Evolutionary conservation across 768 basidiomycete species (phyloP).

Genomic region (Boletus patriciae): DNA sequence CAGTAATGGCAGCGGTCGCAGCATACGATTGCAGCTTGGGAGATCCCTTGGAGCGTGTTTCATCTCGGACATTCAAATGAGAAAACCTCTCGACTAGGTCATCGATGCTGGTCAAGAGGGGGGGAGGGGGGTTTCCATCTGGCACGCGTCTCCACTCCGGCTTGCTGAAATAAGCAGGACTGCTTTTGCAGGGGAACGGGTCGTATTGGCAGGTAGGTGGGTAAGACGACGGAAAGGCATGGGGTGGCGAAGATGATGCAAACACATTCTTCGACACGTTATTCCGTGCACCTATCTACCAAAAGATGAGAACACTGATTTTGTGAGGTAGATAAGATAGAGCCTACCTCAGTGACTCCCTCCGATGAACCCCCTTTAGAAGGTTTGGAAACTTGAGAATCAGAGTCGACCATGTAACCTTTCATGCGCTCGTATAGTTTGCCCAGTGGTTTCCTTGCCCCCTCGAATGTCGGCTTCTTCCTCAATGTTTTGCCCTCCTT

Average conservation of each 20-base stretch:
- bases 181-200: conserved; percentile 19
- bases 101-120: background rate
- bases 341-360: background rate
- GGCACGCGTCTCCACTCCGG: conserved; percentile 8
- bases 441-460: background rate
- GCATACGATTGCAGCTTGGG: background rate
- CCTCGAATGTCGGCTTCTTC: background rate
- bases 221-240: conserved; percentile 18
- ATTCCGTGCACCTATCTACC: background rate
- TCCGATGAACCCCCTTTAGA: fast-evolving
- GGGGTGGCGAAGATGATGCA: conserved; percentile 3
- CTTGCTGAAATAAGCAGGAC: background rate
- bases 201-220: conserved; percentile 16
- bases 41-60: background rate
- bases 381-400: background rate
- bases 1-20: conserved; percentile 19
- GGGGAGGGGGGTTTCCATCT: background rate
- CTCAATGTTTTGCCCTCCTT: background rate
- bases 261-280: background rate
- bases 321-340: too few species aligned
- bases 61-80: conserved; percentile 16
- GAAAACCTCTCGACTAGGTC: conserved; percentile 16
- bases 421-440: background rate
- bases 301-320: background rate
- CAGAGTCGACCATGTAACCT: background rate